Percentiles rank a stretch among this genome's conserved stretches.
These are phyloP conservation scores for Excoecaria cochinchinensis DNA, from an alignment of 345 rosid genomes.

Conservation along the genomic window DNA sequence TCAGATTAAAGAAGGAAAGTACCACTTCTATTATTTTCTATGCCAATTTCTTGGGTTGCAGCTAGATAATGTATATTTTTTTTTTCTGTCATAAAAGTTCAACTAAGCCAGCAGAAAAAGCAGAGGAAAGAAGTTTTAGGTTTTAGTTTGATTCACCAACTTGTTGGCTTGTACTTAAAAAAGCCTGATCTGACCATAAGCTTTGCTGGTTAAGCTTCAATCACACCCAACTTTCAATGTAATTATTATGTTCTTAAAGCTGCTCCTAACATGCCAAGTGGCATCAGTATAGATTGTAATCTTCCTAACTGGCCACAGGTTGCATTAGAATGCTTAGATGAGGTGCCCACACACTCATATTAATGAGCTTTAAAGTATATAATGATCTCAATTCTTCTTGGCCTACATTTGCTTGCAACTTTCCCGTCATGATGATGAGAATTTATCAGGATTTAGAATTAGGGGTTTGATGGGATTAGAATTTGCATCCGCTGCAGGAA, in stretches of 20 bases:
- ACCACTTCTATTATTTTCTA: too few relatives aligned
- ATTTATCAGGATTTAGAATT: not conserved
- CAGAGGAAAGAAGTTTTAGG: too few relatives aligned
- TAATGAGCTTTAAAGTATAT: not conserved
- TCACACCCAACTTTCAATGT: too few relatives aligned
- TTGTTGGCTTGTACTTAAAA: too few relatives aligned
- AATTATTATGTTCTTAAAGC: not conserved
- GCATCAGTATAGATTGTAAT: not conserved
- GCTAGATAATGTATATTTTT: too few relatives aligned
- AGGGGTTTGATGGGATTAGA: not conserved
- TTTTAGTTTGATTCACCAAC: too few relatives aligned
- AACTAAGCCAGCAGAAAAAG: too few relatives aligned
- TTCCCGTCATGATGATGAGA: not conserved
- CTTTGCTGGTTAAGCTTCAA: too few relatives aligned
- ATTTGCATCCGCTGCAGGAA: constrained; percentile 47
- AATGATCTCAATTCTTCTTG: not conserved
- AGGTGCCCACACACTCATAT: not conserved
- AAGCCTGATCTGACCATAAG: too few relatives aligned
- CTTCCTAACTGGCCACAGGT: not conserved
- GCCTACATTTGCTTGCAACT: not conserved
- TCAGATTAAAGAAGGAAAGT: not conserved
- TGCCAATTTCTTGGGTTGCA: too few relatives aligned
- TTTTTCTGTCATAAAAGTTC: too few relatives aligned
- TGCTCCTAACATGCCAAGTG: not conserved
- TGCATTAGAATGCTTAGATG: not conserved